phyloP scores from a whole-genome alignment of 2,329 filamentous ascomycete species.

The Curvularia hawaiiensis region DNA sequence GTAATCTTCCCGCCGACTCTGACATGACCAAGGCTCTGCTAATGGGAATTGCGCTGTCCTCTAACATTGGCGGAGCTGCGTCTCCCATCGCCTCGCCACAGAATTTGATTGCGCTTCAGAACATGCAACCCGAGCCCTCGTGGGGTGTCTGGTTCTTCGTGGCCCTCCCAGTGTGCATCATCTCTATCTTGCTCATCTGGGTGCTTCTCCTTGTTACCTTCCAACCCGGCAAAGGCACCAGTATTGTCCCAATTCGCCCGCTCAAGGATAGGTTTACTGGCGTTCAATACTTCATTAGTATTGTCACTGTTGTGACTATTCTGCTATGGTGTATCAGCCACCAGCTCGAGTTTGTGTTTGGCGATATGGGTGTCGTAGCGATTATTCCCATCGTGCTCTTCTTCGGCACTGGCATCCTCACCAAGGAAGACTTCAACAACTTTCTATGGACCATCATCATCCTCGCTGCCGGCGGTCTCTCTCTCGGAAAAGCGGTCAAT shows the following conservation, averaged over 20 bases:
- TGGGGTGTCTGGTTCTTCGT: slow-evolving; percentile 99
- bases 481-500: slow-evolving; percentile 91
- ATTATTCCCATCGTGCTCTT: slow-evolving; percentile 96
- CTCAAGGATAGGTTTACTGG: slow-evolving; percentile 88
- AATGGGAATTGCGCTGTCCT: slow-evolving; percentile 90
- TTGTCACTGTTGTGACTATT: slow-evolving; percentile 84
- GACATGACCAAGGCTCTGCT: slow-evolving; percentile 95
- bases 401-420: slow-evolving; percentile 94
- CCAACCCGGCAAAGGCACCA: slow-evolving; percentile 80
- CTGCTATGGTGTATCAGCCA: slow-evolving; percentile 91
- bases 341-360: slow-evolving; percentile 84
- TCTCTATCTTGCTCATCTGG: slow-evolving; percentile 91
- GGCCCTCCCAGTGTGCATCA: slow-evolving; percentile 86
- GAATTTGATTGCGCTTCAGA: slow-evolving; percentile 94
- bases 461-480: slow-evolving; percentile 88
- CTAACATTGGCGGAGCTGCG: slow-evolving; percentile 94
- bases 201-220: slow-evolving; percentile 82
- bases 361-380: slow-evolving; percentile 97
- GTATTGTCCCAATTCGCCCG: slow-evolving; percentile 87
- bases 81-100: slow-evolving; percentile 97
- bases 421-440: slow-evolving; percentile 99
- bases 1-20: slow-evolving; percentile 87
- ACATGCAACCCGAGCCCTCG: slow-evolving; percentile 89
- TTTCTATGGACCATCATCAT: slow-evolving; percentile 99
- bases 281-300: slow-evolving; percentile 89